phyloP scores from a whole-genome alignment of 768 basidiomycete genomes.

The Boletales sp. region DNA sequence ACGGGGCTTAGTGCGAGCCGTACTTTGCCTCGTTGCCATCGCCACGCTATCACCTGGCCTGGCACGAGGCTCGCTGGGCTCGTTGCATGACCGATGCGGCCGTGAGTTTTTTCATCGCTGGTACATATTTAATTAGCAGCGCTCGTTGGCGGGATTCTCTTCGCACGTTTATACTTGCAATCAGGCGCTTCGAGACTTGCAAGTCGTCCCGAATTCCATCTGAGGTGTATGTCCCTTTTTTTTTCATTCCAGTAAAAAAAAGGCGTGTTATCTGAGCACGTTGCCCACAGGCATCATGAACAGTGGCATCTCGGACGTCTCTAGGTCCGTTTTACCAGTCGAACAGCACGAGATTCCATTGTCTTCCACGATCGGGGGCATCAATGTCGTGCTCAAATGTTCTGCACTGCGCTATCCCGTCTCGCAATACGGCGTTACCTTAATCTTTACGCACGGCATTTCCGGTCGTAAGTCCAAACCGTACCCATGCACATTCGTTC shows the following conservation, averaged over 20 bases:
- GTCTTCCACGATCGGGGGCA: constrained; percentile 14
- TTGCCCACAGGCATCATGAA: constrained; percentile 1
- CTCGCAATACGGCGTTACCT: constrained; percentile 20
- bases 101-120: too few species aligned
- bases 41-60: too few species aligned
- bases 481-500: background rate
- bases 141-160: too few species aligned
- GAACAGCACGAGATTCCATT: constrained; percentile 20
- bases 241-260: background rate
- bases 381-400: constrained; percentile 15
- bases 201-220: too few species aligned
- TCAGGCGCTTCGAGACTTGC: too few species aligned
- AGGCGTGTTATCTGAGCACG: background rate
- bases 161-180: too few species aligned
- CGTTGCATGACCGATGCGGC: too few species aligned
- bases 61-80: too few species aligned
- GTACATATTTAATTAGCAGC: too few species aligned
- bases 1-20: too few species aligned
- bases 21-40: too few species aligned
- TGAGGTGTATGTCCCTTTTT: background rate
- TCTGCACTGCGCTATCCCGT: constrained; percentile 25
- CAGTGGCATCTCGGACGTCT: background rate
- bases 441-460: constrained; percentile 26
- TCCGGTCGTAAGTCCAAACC: constrained; percentile 20
- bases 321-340: constrained; percentile 1